Evolutionary conservation across 345 rosid species (phyloP).

Genomic region (Pistacia vera): DNA sequence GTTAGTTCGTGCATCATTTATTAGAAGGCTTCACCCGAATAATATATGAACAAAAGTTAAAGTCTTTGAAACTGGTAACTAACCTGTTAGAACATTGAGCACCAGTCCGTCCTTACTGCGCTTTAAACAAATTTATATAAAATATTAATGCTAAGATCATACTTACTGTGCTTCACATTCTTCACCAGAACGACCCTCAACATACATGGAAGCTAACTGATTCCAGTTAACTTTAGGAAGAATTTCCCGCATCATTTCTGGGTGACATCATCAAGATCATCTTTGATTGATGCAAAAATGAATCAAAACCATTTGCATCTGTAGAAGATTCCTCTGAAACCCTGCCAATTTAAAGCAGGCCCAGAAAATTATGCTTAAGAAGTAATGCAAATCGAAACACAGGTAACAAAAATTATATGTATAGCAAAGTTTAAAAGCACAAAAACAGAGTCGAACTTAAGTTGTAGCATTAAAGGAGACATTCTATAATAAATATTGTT

Average conservation of each 20-base stretch:
- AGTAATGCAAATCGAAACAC: conserved; percentile 11
- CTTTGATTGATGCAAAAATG: conserved; percentile 52
- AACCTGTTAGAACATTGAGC: conserved; percentile 90
- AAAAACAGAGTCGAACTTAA: not conserved
- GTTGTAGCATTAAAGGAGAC: not conserved
- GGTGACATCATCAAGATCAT: conserved; percentile 59
- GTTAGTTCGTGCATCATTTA: not conserved
- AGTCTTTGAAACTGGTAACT: conserved; percentile 32
- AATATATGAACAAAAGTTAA: not conserved
- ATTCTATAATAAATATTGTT: not conserved
- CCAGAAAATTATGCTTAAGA: conserved; percentile 18
- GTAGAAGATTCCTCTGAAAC: conserved; percentile 44
- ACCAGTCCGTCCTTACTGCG: conserved; percentile 68
- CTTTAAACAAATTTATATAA: not conserved
- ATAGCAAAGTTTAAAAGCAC: conserved; percentile 1
- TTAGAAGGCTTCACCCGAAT: not conserved
- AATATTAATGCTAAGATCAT: conserved; percentile 16
- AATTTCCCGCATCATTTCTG: conserved; percentile 64
- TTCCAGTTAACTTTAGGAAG: conserved; percentile 89
- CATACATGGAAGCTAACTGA: conserved; percentile 63
- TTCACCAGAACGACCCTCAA: conserved; percentile 66
- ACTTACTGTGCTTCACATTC: conserved; percentile 81
- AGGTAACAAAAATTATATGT: not conserved
- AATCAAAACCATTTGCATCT: conserved; percentile 44
- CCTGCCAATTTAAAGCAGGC: conserved; percentile 44